A percentile compares a stretch with the other conserved stretches of the same genome.
These are phyloP conservation scores for Fomitopsis schrenkii DNA, from an alignment of 1,284 basidiomycete species.

Conservation along the genomic window DNA sequence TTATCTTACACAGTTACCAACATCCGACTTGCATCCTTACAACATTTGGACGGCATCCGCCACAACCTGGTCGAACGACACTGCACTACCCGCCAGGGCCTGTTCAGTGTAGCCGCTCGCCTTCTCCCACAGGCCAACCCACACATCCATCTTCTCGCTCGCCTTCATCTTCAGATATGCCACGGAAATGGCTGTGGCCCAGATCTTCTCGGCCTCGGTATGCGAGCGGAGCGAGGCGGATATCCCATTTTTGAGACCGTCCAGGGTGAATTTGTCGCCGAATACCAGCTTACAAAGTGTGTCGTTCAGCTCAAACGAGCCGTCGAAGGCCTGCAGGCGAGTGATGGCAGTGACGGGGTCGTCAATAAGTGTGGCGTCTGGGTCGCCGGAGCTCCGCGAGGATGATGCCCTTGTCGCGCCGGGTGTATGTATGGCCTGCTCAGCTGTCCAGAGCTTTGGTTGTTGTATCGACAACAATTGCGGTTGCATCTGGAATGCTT, in stretches of 20 bases:
- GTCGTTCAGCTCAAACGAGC: constrained; percentile 36
- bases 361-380: neutral
- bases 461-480: no score
- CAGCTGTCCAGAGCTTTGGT: no score
- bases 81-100: neutral
- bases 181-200: constrained; percentile 38
- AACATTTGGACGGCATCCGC: neutral
- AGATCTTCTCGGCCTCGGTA: constrained; percentile 25
- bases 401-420: no score
- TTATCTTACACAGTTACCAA: no score
- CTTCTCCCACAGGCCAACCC: constrained; percentile 35
- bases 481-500: no score
- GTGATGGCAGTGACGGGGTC: constrained; percentile 30
- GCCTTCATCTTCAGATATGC: constrained; percentile 35
- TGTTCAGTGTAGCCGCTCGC: constrained; percentile 26
- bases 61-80: neutral
- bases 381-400: no score
- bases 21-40: no score
- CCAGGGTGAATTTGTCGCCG: constrained; percentile 9
- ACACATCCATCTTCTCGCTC: constrained; percentile 27
- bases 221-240: constrained; percentile 7
- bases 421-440: no score
- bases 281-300: constrained; percentile 29
- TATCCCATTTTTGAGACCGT: neutral
- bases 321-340: constrained; percentile 39